Base-by-base conservation (phyloP, 331 rosid species). In the Malus hybrid region DNA sequence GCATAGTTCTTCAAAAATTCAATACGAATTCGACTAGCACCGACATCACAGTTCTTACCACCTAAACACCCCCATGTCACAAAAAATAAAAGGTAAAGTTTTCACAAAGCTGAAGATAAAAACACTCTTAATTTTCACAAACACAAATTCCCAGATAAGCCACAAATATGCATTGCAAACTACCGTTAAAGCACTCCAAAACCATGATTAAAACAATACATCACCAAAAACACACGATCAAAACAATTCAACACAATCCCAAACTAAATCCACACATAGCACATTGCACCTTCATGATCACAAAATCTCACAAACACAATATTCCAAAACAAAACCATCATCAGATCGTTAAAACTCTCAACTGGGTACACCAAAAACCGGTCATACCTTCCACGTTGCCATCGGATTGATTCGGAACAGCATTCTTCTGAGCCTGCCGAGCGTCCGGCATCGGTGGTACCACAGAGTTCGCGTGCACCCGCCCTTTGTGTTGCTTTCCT, bases 391-490 rank as follows among this genome's bases (percentile, higher is more conserved):
- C 93, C 81, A 90, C 86, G 88, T 85, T 88, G 39, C 82, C 85
- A 80, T 86, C 83, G 62, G 97, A 79, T 72, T 88, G 89, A 88
- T 83, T 87, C 60, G 90, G 79, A 84, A 60, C 85, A 84, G 85
- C 93, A 91, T 85, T 88, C 91, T 80, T 89, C 77, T 29, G 87
- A 63, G 82, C 86, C 72, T 86, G 97, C 63, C 91, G 87, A 86
- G 87, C 83, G 75, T 90, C 98, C 82, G 97, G 93, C 98, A 93
- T 93, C 93, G 88, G 91, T 79, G 88, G 91, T 79, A 80, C 82
- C 87, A 82, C 77, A 75, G 75, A 84, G 73, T 78, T 75, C 69
- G 74, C 34, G 48, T 34, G 57, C 75, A 34, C 55, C 83, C 76
- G 6, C 56, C 16, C 53, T 26, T 28, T 10, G 63, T 39, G 34